These are phyloP conservation scores for Tephrocybe rancida DNA, from an alignment of 768 basidiomycete species.

Conservation along the genomic window DNA sequence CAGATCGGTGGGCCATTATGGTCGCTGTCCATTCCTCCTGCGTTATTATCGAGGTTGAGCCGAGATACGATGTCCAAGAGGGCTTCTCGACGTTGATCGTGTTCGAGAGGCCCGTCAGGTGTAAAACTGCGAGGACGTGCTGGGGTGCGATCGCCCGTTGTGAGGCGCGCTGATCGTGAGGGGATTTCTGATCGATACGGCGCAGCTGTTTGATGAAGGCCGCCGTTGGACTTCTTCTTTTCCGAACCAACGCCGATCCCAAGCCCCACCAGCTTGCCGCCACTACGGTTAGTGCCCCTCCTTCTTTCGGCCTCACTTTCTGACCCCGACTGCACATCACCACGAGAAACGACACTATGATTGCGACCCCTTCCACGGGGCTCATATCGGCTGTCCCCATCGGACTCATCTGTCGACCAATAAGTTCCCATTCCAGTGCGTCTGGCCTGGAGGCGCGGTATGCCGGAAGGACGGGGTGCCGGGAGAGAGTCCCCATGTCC, in stretches of 20 bases:
- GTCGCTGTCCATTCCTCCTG: constrained; percentile 27
- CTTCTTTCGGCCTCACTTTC: constrained; percentile 36
- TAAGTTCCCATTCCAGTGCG: constrained; percentile 22
- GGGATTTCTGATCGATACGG: not conserved
- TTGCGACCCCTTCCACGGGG: constrained; percentile 31
- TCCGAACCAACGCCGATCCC: constrained; percentile 10
- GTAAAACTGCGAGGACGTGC: not conserved
- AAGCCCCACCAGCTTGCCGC: constrained; percentile 9
- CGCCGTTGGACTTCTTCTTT: not conserved
- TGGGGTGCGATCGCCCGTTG: not conserved
- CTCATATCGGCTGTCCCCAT: constrained; percentile 44
- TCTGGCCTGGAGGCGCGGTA: constrained; percentile 34
- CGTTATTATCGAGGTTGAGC: constrained; percentile 17
- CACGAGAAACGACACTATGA: constrained; percentile 40
- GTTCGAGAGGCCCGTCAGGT: constrained; percentile 19
- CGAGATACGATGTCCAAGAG: constrained; percentile 38
- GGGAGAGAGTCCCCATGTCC: not conserved
- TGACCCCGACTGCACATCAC: constrained; percentile 42
- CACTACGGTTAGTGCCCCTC: not conserved
- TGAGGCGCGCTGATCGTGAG: not conserved
- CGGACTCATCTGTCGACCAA: constrained; percentile 40
- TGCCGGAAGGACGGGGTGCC: constrained; percentile 25
- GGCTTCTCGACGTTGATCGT: constrained; percentile 33
- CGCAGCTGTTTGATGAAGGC: not conserved
- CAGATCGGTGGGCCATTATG: constrained; percentile 37